phyloP scores from a whole-genome alignment of 2,329 filamentous ascomycete genomes.

The Lasiodiplodia sp. region DNA sequence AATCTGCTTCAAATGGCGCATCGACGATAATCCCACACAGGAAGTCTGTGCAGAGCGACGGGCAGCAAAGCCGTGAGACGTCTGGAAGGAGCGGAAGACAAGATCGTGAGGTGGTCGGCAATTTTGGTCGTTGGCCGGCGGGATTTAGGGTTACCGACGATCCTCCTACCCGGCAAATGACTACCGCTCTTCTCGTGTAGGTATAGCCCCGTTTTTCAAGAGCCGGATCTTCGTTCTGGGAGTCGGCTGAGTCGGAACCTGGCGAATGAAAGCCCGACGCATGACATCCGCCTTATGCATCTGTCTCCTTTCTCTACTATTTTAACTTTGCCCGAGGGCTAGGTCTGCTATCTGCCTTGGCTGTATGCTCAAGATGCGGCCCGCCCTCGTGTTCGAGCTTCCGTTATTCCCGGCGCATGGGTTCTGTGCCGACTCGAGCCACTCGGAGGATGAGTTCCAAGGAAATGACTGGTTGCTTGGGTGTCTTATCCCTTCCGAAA shows the following conservation, averaged over 20 bases:
- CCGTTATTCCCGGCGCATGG: conserved; percentile 14
- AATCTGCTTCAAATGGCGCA: neutral
- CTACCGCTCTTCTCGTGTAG: neutral
- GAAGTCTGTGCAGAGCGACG: neutral
- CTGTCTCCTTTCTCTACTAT: neutral
- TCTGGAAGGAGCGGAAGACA: neutral
- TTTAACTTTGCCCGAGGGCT: conserved; percentile 5
- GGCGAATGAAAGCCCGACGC: neutral
- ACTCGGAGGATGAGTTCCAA: neutral
- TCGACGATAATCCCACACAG: neutral
- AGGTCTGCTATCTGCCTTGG: neutral
- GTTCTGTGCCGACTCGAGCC: neutral
- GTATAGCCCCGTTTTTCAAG: neutral
- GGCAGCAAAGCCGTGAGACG: neutral
- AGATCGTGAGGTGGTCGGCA: neutral
- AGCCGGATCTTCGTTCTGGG: conserved; percentile 11
- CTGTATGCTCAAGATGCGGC: conserved; percentile 18
- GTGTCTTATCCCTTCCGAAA: neutral
- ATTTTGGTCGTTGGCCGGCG: neutral
- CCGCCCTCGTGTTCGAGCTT: neutral
- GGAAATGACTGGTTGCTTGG: conserved; percentile 3
- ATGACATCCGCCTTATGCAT: neutral
- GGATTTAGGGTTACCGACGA: conserved; percentile 11
- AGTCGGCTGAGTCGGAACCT: neutral
- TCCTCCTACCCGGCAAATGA: conserved; percentile 20